Conservation (phyloP, 805 yeast species). For the Candida pseudoglaebosa region DNA sequence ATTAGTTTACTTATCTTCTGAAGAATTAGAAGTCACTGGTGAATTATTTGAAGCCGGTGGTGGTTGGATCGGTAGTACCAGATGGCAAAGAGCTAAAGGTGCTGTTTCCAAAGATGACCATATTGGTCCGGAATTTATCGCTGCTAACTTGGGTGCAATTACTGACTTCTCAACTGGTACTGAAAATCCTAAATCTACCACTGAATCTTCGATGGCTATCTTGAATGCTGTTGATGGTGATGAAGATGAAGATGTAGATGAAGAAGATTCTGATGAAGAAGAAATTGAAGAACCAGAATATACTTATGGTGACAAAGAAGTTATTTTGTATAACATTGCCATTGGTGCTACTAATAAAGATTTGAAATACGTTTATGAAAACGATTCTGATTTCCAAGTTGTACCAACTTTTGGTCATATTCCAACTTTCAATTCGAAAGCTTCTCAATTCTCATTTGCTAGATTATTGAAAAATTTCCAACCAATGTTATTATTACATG, state of each 20-base stretch:
- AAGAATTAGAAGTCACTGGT: conserved; percentile 68
- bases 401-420: conserved; percentile 89
- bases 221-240: conserved; percentile 58
- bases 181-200: conserved; percentile 54
- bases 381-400: conserved; percentile 71
- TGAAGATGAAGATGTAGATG: conserved; percentile 39
- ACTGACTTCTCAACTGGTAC: conserved; percentile 57
- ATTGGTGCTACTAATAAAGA: conserved; percentile 81
- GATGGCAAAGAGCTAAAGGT: conserved; percentile 94
- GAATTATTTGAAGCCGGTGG: conserved; percentile 90
- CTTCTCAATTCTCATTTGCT: conserved; percentile 54
- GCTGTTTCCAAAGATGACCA: conserved; percentile 54
- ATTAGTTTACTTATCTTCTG: conserved; percentile 74
- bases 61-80: conserved; percentile 92
- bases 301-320: conserved; percentile 61
- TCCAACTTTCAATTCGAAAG: conserved; percentile 68
- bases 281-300: conserved; percentile 45
- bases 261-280: conserved; percentile 32
- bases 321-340: conserved; percentile 82
- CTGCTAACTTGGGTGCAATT: conserved; percentile 62
- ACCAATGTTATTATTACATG: conserved; percentile 87
- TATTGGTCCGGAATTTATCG: conserved; percentile 65
- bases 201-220: conserved; percentile 79
- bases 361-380: conserved; percentile 76
- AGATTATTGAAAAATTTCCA: conserved; percentile 74